phyloP scores from a whole-genome alignment of 148 eudicot species.

The Persicaria tinctoria region DNA sequence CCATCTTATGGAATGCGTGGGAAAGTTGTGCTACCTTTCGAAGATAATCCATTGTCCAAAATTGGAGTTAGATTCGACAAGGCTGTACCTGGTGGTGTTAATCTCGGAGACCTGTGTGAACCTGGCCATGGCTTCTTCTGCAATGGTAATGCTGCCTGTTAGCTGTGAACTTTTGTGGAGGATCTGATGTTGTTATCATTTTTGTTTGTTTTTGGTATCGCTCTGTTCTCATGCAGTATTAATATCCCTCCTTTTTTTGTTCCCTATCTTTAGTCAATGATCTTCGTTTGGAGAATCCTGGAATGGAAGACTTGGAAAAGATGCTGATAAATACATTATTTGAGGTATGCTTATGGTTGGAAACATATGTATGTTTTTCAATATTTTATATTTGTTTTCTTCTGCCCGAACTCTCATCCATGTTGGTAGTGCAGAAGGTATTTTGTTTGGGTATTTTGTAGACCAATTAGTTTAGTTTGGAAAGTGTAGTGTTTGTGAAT shows the following conservation, averaged over 20 bases:
- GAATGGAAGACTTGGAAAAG: slow-evolving; percentile 73
- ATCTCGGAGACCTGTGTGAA: slow-evolving; percentile 76
- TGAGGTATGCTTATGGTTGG: slow-evolving; percentile 44
- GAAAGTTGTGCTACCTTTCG: slow-evolving; percentile 75
- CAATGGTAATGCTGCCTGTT: slow-evolving; percentile 40
- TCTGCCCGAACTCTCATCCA: background rate
- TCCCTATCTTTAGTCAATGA: slow-evolving; percentile 43
- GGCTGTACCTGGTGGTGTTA: slow-evolving; percentile 67
- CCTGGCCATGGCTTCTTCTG: slow-evolving; percentile 83
- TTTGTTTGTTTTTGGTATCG: slow-evolving; percentile 11
- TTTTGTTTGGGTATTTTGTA: background rate
- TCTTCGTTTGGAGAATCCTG: slow-evolving; percentile 66
- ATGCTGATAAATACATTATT: slow-evolving; percentile 59
- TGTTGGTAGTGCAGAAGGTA: background rate
- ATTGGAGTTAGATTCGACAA: slow-evolving; percentile 93
- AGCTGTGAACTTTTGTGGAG: slow-evolving; percentile 7
- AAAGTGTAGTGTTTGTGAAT: background rate
- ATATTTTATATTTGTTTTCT: background rate
- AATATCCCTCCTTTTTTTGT: slow-evolving; percentile 8
- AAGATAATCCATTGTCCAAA: slow-evolving; percentile 71
- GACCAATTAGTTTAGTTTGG: background rate
- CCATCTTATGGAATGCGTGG: slow-evolving; percentile 75
- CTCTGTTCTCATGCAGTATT: slow-evolving; percentile 8
- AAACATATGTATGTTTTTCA: background rate
- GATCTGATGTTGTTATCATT: slow-evolving; percentile 11